Base-by-base conservation (phyloP, 148 eudicot species). In the Oxyria digyna region DNA sequence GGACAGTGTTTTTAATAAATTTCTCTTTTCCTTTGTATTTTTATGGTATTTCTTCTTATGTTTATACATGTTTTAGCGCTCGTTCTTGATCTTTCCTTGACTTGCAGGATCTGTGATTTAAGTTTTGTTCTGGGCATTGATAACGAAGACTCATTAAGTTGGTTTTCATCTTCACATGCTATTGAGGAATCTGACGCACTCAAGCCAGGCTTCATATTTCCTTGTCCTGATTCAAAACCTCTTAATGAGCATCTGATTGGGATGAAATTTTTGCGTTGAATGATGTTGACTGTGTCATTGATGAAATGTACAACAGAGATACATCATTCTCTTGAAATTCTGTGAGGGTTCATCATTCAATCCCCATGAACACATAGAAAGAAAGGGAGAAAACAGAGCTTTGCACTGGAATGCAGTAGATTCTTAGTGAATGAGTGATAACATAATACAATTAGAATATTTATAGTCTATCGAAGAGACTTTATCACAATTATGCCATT, bases 91-190 rank as follows among this genome's bases (percentile, higher is more conserved):
- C 62, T 54, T 63, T 17, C 20, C 67, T 42, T 18, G n/a, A 21
- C 67, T 64, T 74, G 71, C 88, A 88, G 96, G 72, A 85, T 81
- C 75, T 88, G 96, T 80, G 99, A 90, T 76, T 90, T 96, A 42
- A 81, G 91, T 66, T 88, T 94, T 77, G 99, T 87, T 65, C 78
- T 88, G 5, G 77, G 76, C 40, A 43, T 79, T 24, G 81, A 79
- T 69, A 82, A 85, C 73, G 86, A 79, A 74, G 89, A 81, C 76
- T 84, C 79, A 4, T 49, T 88, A 65, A 75, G 77, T 50, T 94
- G 97, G 96, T 83, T 86, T 76, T 73, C 87, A 52, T 75, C 94
- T 68, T 74, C 89, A 26, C 87, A 81, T 74, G 73, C 71, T 45
- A 70, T 78, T 73, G 93, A 81, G 74, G 96, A 85, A 66, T 77